Conservation (phyloP, 1,284 basidiomycete species). For the Microbotryum violaceum region DNA sequence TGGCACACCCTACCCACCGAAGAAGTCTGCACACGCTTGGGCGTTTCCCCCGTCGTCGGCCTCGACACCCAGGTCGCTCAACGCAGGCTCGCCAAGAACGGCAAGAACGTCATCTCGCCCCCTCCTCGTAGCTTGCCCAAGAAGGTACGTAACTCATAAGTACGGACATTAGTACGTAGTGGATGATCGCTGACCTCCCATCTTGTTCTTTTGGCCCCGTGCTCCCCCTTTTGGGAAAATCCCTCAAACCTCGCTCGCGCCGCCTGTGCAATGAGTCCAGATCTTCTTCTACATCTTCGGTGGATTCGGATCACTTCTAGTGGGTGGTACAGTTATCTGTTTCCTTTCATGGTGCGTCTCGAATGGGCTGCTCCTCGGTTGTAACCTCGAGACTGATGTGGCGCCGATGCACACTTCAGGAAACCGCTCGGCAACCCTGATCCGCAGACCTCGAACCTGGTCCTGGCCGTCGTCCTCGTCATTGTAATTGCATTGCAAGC, state of each 20-base stretch:
- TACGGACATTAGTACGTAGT: no score
- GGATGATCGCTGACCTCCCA: not conserved
- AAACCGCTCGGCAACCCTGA: conserved; percentile 44
- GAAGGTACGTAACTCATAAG: no score
- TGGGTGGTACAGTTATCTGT: conserved; percentile 48
- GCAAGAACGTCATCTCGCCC: conserved; percentile 49
- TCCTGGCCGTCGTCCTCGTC: conserved; percentile 45
- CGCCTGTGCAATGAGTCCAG: conserved; percentile 19
- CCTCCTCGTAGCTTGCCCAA: conserved; percentile 34
- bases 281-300: conserved; percentile 46
- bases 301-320: conserved; percentile 53
- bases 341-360: conserved; percentile 45
- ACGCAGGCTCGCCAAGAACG: conserved; percentile 44
- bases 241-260: no score
- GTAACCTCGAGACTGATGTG: not conserved
- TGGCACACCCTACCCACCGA: conserved; percentile 46
- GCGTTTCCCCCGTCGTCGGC: conserved; percentile 45
- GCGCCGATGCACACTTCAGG: conserved; percentile 37
- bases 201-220: not conserved
- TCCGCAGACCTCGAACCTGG: conserved; percentile 46
- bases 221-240: not conserved
- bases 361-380: not conserved
- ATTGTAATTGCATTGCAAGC: conserved; percentile 47
- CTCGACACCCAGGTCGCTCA: conserved; percentile 47
- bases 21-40: conserved; percentile 47